These are phyloP conservation scores for Saitozyma sp. DNA, from an alignment of 768 basidiomycete genomes.

Conservation along the genomic window DNA sequence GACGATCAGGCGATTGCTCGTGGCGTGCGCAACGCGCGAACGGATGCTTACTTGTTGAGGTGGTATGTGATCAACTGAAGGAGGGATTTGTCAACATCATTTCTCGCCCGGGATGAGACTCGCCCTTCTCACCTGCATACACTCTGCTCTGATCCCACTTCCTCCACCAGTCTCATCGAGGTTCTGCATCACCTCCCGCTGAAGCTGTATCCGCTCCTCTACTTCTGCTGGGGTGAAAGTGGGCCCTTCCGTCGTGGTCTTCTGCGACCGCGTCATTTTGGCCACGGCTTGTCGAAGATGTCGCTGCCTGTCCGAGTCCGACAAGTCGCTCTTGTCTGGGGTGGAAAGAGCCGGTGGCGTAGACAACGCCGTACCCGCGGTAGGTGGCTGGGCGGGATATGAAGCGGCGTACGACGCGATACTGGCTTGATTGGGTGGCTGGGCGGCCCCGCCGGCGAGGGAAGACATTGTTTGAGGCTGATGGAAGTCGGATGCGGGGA, in stretches of 20 bases:
- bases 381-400: too few species aligned
- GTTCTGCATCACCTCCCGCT: slow-evolving; percentile 18
- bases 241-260: slow-evolving; percentile 17
- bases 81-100: too few species aligned
- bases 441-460: too few species aligned
- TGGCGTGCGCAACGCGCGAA: background rate
- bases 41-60: slow-evolving; percentile 64
- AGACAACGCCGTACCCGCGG: too few species aligned
- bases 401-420: too few species aligned
- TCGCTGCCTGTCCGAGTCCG: background rate
- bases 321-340: too few species aligned
- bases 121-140: slow-evolving; percentile 31
- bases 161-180: slow-evolving; percentile 15
- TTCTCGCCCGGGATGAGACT: too few species aligned
- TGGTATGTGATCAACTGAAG: slow-evolving; percentile 67
- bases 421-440: too few species aligned
- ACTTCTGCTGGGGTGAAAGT: slow-evolving; percentile 23
- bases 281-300: slow-evolving; percentile 13
- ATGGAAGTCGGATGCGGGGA: too few species aligned
- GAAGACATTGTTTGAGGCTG: too few species aligned
- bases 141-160: slow-evolving; percentile 22
- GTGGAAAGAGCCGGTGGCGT: too few species aligned
- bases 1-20: slow-evolving; percentile 52
- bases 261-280: slow-evolving; percentile 13
- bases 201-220: slow-evolving; percentile 19